These are phyloP conservation scores for Angophora floribunda DNA, from an alignment of 345 rosid genomes.

Conservation along the genomic window DNA sequence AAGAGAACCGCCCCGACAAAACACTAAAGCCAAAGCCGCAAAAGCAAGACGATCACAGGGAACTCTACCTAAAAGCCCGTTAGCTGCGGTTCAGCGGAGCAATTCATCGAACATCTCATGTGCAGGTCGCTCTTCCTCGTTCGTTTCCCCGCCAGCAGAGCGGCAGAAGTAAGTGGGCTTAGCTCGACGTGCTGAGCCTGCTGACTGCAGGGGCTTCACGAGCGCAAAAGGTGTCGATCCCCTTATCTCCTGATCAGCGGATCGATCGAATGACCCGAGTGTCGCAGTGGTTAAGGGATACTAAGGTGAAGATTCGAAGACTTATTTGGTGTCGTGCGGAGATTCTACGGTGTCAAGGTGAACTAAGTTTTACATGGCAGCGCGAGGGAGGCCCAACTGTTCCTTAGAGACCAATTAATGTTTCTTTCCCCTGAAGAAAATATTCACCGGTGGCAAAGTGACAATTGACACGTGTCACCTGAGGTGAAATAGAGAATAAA, in stretches of 20 bases:
- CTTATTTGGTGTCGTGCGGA: background rate
- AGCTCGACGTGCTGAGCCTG: background rate
- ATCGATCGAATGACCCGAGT: background rate
- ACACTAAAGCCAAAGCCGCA: background rate
- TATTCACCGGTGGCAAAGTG: background rate
- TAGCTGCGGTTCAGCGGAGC: background rate
- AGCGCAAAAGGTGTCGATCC: background rate
- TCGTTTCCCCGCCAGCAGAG: background rate
- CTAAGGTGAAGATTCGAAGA: background rate
- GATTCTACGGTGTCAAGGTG: background rate
- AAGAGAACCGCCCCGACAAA: background rate
- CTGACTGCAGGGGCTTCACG: background rate
- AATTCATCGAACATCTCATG: background rate
- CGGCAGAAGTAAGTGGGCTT: background rate
- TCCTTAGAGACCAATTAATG: background rate
- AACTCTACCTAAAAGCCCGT: background rate
- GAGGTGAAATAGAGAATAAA: background rate
- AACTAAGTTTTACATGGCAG: background rate
- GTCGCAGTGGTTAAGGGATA: background rate
- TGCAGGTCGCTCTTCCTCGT: background rate
- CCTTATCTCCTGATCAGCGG: background rate
- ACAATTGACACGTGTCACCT: background rate
- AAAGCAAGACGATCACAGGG: background rate
- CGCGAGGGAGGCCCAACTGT: background rate
- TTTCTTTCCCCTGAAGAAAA: background rate